A percentile compares a stretch with the other conserved stretches of the same genome.
phyloP scores from a whole-genome alignment of 2,329 filamentous ascomycete genomes.

The Ophiocordyceps robertsii region DNA sequence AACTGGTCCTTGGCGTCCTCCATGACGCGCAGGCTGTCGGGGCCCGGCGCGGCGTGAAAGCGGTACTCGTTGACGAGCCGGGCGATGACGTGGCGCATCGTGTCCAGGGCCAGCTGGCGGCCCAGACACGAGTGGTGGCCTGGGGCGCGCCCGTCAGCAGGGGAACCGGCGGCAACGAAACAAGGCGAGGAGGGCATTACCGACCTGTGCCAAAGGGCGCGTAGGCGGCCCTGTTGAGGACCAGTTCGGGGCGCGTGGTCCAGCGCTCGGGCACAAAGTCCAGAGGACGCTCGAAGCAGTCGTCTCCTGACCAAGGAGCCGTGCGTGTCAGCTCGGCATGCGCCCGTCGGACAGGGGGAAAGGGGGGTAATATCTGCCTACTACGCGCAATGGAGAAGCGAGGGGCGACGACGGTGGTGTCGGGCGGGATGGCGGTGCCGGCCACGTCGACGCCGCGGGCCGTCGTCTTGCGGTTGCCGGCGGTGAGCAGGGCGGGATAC shows the following conservation, averaged over 20 bases:
- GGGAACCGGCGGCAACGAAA: too few relatives aligned
- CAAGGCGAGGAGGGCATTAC: too few relatives aligned
- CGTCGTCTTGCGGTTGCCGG: conserved; percentile 9
- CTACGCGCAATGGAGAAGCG: conserved; percentile 8
- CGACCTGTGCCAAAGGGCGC: conserved; percentile 20
- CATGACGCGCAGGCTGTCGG: too few relatives aligned
- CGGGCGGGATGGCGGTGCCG: conserved; percentile 6
- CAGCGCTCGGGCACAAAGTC: conserved; percentile 26
- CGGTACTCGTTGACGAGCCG: too few relatives aligned
- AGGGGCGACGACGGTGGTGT: conserved; percentile 7
- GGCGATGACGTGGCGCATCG: too few relatives aligned
- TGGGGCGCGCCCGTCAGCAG: too few relatives aligned
- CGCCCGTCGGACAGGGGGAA: too few relatives aligned
- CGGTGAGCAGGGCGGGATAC: conserved; percentile 6
- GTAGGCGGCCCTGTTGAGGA: conserved; percentile 16
- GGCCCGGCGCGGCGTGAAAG: too few relatives aligned
- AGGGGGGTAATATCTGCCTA: too few relatives aligned
- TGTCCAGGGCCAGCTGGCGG: too few relatives aligned
- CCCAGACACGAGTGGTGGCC: too few relatives aligned
- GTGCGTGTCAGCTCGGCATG: not conserved
- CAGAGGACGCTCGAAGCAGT: conserved; percentile 11
- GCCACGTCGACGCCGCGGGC: conserved; percentile 7
- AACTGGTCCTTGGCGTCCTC: too few relatives aligned
- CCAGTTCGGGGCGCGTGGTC: conserved; percentile 17
- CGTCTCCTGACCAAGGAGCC: conserved; percentile 8